Conservation (phyloP, 352 stramenopile genomes). For the Phytophthora sp. region DNA sequence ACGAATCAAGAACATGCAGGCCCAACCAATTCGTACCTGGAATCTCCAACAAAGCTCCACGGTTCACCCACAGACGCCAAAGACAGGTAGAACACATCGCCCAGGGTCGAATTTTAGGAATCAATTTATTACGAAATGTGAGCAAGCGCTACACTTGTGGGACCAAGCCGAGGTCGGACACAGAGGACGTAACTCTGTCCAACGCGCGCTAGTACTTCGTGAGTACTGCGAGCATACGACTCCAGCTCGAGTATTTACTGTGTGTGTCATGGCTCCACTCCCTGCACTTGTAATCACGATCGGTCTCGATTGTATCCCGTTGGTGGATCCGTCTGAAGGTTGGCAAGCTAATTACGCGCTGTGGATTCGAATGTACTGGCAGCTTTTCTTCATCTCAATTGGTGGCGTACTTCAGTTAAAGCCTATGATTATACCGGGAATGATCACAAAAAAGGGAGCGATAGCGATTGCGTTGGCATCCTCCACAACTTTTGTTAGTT, state of each 20-base stretch:
- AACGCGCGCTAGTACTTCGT: constrained; percentile 2
- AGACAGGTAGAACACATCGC: too few species aligned
- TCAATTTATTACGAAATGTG: too few species aligned
- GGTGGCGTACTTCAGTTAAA: background rate
- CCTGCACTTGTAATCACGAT: constrained; percentile 21
- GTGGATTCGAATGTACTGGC: background rate
- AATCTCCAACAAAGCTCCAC: too few species aligned
- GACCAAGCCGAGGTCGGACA: background rate
- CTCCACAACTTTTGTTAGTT: background rate
- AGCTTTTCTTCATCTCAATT: background rate
- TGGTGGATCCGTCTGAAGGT: constrained; percentile 9
- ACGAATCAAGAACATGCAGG: too few species aligned
- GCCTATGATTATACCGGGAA: background rate
- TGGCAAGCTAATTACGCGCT: constrained; percentile 6
- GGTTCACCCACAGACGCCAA: too few species aligned
- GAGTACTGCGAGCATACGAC: constrained; percentile 17
- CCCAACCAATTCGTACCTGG: too few species aligned
- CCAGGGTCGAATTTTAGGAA: too few species aligned
- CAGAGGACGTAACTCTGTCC: background rate
- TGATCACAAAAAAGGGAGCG: background rate
- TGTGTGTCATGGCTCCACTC: constrained; percentile 11
- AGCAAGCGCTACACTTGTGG: too few species aligned
- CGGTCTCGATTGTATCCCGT: constrained; percentile 38
- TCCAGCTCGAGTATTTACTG: background rate
- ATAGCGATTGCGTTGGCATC: background rate